Base-by-base conservation (phyloP, 2,329 filamentous ascomycete species). In the Cladosporium sphaerospermum region DNA sequence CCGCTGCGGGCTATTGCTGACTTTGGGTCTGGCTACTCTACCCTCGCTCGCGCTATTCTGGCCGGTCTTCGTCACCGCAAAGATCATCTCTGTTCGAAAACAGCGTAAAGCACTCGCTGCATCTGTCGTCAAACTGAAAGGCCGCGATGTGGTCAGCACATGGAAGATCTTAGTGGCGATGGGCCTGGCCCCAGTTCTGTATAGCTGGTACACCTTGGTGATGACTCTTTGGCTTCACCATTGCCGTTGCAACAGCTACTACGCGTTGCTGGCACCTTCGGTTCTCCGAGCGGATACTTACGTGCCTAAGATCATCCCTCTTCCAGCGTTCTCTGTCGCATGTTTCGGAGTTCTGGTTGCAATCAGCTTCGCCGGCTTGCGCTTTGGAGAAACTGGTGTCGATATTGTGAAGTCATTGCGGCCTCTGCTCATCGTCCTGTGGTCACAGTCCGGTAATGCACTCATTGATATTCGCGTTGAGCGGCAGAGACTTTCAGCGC, bases 371-470 rank as follows among this genome's bases (percentile, higher is more conserved):
- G 90, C 90, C 3, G 89, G 92, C 5, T 82, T 99, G 49, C 85
- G 93, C 9, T 95, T 97, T 60, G 93, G 93, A 45, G 93, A 99
- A 73, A 86, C 95, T 14, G 93, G 92, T 49, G 96, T 99, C 90
- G 93, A 99, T 67, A 96, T 99, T 53, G 76, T 93, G 73, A 99
- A 97, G 72, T 97, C 92, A 0, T 79, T 99, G 13, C 83, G 89
- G 8, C 93, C 93, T 3, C 80, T 99, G 9, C 76, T 95, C 45
- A 78, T 96, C 33, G 92, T 88, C 59, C 79, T 97, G 63, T 86
- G 87, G 62, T 93, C 93, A 1, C 23, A 10, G 42, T 44, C 42
- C 19, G 23, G 23, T 4, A 9, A 44, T 44, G 11, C 33, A 19
- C 42, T 53, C 6, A 13, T 7, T 5, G 23, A 53, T 7, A 23